phyloP scores from a whole-genome alignment of 2,329 filamentous ascomycete genomes.

The Fusarium sp. region DNA sequence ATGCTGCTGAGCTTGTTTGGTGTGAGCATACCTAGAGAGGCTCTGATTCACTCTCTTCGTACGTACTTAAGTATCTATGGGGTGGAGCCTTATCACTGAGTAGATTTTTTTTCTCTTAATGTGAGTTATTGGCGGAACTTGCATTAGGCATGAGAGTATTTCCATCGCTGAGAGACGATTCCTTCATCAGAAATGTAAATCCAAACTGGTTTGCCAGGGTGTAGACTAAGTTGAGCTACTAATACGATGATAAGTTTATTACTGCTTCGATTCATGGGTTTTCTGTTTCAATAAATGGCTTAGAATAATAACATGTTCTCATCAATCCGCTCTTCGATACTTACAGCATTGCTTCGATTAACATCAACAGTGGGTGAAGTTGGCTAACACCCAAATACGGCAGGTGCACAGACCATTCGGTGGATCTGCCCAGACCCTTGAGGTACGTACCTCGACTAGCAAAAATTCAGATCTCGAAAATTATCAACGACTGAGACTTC shows the following conservation, averaged over 20 bases:
- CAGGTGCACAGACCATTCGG: slow-evolving; percentile 9
- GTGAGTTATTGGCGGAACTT: not conserved
- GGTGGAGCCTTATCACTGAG: not conserved
- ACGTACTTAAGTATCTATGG: not conserved
- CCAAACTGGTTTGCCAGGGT: not conserved
- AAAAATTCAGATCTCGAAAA: slow-evolving; percentile 32
- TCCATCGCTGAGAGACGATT: not conserved
- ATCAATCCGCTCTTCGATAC: not conserved
- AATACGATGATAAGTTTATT: not conserved
- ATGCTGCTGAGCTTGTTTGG: not conserved
- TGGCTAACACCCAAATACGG: slow-evolving; percentile 3
- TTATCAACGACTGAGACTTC: slow-evolving; percentile 17
- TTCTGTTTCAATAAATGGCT: no score
- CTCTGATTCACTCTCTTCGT: not conserved
- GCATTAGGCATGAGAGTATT: not conserved
- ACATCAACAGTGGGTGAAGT: not conserved
- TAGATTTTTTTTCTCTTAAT: rapidly evolving
- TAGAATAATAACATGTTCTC: no score
- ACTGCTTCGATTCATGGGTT: no score
- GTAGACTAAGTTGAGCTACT: not conserved
- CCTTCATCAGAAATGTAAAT: not conserved
- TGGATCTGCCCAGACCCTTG: slow-evolving; percentile 3
- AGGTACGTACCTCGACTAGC: slow-evolving; percentile 21
- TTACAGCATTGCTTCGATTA: not conserved
- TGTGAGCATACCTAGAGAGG: not conserved